Conservation (phyloP, 768 basidiomycete genomes). For the Heimioporus sp. region DNA sequence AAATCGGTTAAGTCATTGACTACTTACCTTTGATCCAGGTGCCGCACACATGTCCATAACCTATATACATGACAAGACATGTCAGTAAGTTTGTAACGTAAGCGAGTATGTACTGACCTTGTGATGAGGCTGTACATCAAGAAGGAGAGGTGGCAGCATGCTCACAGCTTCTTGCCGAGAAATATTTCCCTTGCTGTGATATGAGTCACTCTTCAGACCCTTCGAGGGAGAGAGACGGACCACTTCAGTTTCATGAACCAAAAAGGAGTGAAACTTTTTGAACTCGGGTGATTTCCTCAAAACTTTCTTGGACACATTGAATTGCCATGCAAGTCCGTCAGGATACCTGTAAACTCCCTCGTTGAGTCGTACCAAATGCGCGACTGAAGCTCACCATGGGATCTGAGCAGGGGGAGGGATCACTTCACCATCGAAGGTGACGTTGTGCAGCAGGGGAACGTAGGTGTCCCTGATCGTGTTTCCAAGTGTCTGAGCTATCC, state of each 20-base stretch:
- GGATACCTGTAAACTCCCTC: conserved; percentile 68
- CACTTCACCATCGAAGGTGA: conserved; percentile 71
- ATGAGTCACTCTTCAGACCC: background rate
- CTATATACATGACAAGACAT: conserved; percentile 30
- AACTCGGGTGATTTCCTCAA: conserved; percentile 87
- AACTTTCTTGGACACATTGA: conserved; percentile 87
- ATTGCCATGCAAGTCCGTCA: conserved; percentile 92
- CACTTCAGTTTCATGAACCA: conserved; percentile 97
- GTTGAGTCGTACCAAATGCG: background rate
- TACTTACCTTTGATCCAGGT: conserved; percentile 85
- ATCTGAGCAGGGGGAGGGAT: conserved; percentile 82
- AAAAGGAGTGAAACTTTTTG: conserved; percentile 92
- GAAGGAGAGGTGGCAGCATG: conserved; percentile 96
- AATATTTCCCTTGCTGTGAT: conserved; percentile 75
- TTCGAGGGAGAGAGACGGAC: conserved; percentile 47
- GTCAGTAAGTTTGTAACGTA: background rate
- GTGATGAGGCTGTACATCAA: conserved; percentile 94
- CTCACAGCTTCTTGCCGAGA: conserved; percentile 97
- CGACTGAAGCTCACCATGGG: conserved; percentile 59
- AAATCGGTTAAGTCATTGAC: background rate
- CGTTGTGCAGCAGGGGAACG: conserved; percentile 70
- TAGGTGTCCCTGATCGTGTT: conserved; percentile 73
- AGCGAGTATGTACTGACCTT: conserved; percentile 41
- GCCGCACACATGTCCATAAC: conserved; percentile 99
- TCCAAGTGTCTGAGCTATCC: conserved; percentile 73